phyloP scores from a whole-genome alignment of 768 basidiomycete genomes.

The Gloeostereum incarnatum region DNA sequence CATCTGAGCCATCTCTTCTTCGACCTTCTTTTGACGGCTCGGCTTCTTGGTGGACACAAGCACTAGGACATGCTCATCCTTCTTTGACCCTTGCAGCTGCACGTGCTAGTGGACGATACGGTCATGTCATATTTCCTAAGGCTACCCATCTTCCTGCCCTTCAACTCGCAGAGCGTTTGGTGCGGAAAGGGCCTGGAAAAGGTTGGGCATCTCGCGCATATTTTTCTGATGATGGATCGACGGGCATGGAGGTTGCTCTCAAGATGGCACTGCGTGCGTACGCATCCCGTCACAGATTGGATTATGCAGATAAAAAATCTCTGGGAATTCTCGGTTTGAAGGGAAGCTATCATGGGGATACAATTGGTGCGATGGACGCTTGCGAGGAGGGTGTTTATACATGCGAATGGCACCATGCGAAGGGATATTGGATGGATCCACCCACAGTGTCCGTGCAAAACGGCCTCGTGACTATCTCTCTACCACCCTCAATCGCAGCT shows the following conservation, averaged over 20 bases:
- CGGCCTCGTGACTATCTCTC: constrained; percentile 41
- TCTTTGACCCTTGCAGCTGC: constrained; percentile 81
- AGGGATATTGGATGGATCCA: constrained; percentile 91
- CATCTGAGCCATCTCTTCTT: constrained; percentile 25
- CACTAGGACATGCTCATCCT: constrained; percentile 75
- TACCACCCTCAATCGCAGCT: constrained; percentile 30
- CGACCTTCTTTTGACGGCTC: constrained; percentile 79
- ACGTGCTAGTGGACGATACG: constrained; percentile 84
- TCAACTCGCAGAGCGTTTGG: constrained; percentile 68
- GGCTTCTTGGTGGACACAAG: constrained; percentile 98
- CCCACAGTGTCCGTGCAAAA: constrained; percentile 66
- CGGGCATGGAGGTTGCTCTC: constrained; percentile 94
- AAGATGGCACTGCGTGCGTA: constrained; percentile 91
- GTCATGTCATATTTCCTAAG: constrained; percentile 94
- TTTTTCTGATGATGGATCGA: constrained; percentile 92
- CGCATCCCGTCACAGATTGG: constrained; percentile 25
- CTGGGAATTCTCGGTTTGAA: constrained; percentile 79
- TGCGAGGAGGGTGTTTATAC: constrained; percentile 86
- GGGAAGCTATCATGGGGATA: constrained; percentile 97
- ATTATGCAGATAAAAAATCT: constrained; percentile 30
- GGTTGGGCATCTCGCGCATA: constrained; percentile 91
- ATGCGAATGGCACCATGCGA: constrained; percentile 92
- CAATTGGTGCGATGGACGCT: constrained; percentile 96
- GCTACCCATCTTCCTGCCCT: constrained; percentile 84
- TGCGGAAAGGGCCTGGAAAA: constrained; percentile 68